A percentile compares a stretch with the other conserved stretches of the same genome.
Evolutionary conservation across 2,329 filamentous ascomycete genomes (phyloP).

Genomic region (Emergomyces orientalis): DNA sequence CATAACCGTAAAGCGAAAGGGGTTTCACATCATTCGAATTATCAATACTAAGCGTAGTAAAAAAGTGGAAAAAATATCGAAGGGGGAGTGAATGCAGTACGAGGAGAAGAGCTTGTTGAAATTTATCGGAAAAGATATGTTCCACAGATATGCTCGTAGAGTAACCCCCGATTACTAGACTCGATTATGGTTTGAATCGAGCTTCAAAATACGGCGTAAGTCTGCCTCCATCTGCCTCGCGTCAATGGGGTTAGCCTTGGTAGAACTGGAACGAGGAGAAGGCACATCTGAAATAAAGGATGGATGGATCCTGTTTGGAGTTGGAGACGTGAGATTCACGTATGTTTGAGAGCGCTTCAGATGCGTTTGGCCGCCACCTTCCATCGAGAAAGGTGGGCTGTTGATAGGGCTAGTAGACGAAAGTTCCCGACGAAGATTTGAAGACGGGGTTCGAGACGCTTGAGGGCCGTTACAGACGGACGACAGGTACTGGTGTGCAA

Average conservation of each 20-base stretch:
- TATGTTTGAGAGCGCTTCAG: constrained; percentile 10
- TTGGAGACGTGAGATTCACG: constrained; percentile 8
- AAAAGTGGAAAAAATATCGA: not conserved
- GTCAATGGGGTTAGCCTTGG: constrained; percentile 24
- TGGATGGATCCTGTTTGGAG: constrained; percentile 9
- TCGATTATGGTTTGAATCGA: constrained; percentile 28
- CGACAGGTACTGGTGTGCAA: constrained; percentile 20
- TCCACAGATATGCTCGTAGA: not conserved
- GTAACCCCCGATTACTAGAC: not conserved
- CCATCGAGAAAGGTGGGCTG: constrained; percentile 9
- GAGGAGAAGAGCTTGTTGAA: not conserved
- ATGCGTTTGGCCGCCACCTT: constrained; percentile 19
- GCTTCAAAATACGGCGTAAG: constrained; percentile 39
- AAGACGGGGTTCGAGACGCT: constrained; percentile 22
- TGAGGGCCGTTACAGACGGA: constrained; percentile 19
- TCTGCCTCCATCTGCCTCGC: constrained; percentile 42
- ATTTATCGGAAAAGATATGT: not conserved
- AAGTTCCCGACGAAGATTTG: constrained; percentile 26
- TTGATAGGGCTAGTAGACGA: constrained; percentile 19
- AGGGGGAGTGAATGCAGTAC: not conserved
- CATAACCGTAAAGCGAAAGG: not conserved
- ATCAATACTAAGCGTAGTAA: not conserved
- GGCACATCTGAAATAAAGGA: constrained; percentile 17
- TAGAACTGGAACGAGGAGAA: constrained; percentile 20
- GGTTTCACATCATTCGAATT: not conserved